Base-by-base conservation (phyloP, 352 stramenopile species). In the Phytopythium montanum region DNA sequence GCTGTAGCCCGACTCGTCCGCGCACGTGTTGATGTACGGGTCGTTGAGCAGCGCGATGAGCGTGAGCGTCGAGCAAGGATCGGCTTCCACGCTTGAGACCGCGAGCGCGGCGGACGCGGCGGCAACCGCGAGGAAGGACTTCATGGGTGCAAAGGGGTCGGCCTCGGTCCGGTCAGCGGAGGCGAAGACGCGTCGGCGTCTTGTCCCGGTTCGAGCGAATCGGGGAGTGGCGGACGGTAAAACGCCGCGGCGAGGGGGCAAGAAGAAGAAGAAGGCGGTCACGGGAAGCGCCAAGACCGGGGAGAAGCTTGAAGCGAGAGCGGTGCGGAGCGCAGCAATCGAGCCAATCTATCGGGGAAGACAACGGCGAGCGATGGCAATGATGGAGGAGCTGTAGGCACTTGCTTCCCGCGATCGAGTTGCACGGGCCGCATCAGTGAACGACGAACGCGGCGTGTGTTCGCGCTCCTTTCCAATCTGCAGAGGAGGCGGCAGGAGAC, bases 1-100 rank as follows among this genome's bases (percentile, higher is more conserved):
- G 18, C 59, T 54, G 38, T 72, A 75, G 58, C 61, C 64, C 28
- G 68, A 75, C 45, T 75, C 64, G 21, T 41, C 53, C 0, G 64
- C 25, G 49, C 68, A 75, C 31, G 64, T 46, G 41, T 68, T 54
- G 29, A 69, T 54, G 60, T 75, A 63, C 23, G 62, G 34, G 54
- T 74, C 56, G 39, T 52, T 71, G 23, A 75, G 29, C 29, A 75
- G 49, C 8, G 52, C n/a, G 3, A 38, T 59, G 4, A 69, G 64
- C 28, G 65, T 55, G 29, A 57, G 52, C 18, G 60, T 59, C 16
- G 64, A 75, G 54, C 33, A 38, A 8, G 33, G 33, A 12, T 2
- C 33, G 33, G 33, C 33, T 2, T 38, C 14, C 9, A 6, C 33
- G 14, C 33, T 38, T 64, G 69, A 13, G 33, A 12, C 9, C 33